phyloP scores from a whole-genome alignment of 768 basidiomycete species.

The Boletus rufocinnamomeus region DNA sequence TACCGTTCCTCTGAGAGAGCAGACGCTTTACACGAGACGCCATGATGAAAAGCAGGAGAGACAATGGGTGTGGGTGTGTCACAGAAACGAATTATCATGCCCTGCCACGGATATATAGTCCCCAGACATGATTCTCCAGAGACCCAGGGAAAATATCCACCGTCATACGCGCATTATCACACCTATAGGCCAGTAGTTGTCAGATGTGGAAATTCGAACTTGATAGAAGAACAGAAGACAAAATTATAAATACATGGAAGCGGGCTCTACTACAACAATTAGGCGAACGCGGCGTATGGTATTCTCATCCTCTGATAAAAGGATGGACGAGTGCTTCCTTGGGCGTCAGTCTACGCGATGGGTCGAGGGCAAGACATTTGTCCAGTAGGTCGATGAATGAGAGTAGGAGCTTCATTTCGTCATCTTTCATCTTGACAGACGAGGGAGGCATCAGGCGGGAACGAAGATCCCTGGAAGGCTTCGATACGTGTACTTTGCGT shows the following conservation, averaged over 20 bases:
- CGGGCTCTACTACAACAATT: conserved; percentile 21
- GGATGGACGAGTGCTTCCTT: conserved; percentile 87
- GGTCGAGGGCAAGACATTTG: conserved; percentile 86
- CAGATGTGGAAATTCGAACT: conserved; percentile 12
- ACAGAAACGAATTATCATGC: neutral
- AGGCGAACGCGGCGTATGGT: conserved; percentile 14
- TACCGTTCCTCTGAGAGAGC: conserved; percentile 15
- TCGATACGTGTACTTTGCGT: conserved; percentile 79
- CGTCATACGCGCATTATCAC: neutral
- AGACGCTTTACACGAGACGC: conserved; percentile 14
- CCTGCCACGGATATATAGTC: conserved; percentile 5
- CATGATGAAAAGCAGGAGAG: conserved; percentile 14
- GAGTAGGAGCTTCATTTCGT: conserved; percentile 76
- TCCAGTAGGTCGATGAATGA: conserved; percentile 91
- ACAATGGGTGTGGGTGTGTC: neutral
- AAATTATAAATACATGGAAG: conserved; percentile 29
- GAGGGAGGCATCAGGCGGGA: conserved; percentile 80
- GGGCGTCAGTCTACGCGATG: conserved; percentile 82
- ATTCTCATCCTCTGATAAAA: conserved; percentile 65
- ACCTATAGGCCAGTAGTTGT: conserved; percentile 12
- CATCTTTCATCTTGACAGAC: conserved; percentile 80
- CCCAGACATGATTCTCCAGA: neutral
- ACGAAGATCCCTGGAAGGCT: conserved; percentile 79
- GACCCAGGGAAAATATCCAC: neutral
- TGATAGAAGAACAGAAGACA: conserved; percentile 7